Percentiles rank a stretch among this genome's conserved stretches.
Conservation (phyloP, 2,329 filamentous ascomycete species). For the Cryphonectria japonica region DNA sequence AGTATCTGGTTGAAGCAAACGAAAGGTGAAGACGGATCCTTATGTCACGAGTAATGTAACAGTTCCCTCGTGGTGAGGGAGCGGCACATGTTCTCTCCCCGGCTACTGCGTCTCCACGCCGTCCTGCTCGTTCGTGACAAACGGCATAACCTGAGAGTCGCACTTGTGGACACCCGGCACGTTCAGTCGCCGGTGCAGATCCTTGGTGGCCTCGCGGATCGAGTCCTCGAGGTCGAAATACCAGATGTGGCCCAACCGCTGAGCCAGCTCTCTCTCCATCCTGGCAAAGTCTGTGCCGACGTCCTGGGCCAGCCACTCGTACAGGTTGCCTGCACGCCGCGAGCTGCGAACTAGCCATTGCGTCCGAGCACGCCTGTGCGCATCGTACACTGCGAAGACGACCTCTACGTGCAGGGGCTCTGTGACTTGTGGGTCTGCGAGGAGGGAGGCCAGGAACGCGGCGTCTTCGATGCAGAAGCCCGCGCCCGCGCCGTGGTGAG, state of each 20-base stretch:
- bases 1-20: neutral
- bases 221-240: constrained; percentile 21
- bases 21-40: neutral
- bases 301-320: constrained; percentile 49
- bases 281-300: constrained; percentile 42
- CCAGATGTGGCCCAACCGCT: constrained; percentile 25
- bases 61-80: neutral
- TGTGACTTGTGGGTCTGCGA: constrained; percentile 46
- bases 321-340: constrained; percentile 47
- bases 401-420: constrained; percentile 41
- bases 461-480: constrained; percentile 62
- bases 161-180: constrained; percentile 20
- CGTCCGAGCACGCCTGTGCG: constrained; percentile 50
- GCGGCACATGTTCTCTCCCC: neutral
- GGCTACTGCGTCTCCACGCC: constrained; percentile 18
- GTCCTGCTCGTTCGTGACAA: constrained; percentile 22
- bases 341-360: constrained; percentile 57
- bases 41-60: neutral
- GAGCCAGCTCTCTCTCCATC: constrained; percentile 35
- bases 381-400: constrained; percentile 57
- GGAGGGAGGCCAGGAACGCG: constrained; percentile 47
- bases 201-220: constrained; percentile 25
- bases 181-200: constrained; percentile 18
- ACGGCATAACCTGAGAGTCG: constrained; percentile 28
- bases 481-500: constrained; percentile 62